These are phyloP conservation scores for Paraconiothyrium brasiliense DNA, from an alignment of 2,329 filamentous ascomycete species.

Conservation along the genomic window DNA sequence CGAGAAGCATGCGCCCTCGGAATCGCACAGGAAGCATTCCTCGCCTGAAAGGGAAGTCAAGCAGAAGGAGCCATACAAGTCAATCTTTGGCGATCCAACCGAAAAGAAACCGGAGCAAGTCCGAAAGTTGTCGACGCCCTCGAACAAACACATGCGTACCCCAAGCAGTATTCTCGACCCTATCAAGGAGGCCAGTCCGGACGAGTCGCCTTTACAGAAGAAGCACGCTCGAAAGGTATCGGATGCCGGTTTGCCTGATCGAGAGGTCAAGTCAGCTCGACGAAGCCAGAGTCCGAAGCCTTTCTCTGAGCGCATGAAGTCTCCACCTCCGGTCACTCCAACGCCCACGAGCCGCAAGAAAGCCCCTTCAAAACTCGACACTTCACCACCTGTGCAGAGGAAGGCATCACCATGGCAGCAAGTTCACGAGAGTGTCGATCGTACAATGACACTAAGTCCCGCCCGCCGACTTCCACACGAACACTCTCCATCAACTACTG, in stretches of 20 bases:
- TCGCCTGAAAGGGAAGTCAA: constrained; percentile 26
- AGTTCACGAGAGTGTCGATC: constrained; percentile 57
- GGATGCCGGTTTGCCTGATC: constrained; percentile 55
- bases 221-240: constrained; percentile 51
- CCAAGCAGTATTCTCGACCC: constrained; percentile 56
- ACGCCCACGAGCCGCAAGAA: constrained; percentile 38
- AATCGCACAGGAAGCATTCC: constrained; percentile 13
- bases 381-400: constrained; percentile 30
- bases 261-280: constrained; percentile 53
- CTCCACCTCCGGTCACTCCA: constrained; percentile 43
- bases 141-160: constrained; percentile 36
- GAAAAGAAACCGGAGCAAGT: constrained; percentile 34
- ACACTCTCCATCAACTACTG: constrained; percentile 46
- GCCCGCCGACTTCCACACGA: constrained; percentile 45
- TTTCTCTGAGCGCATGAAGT: constrained; percentile 48
- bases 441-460: constrained; percentile 49
- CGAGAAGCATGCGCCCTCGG: constrained; percentile 15
- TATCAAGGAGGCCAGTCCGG: constrained; percentile 62
- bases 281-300: constrained; percentile 39
- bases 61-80: constrained; percentile 37
- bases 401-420: constrained; percentile 52
- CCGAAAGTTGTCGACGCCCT: constrained; percentile 33
- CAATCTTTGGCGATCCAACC: constrained; percentile 46
- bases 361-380: constrained; percentile 40
- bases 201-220: constrained; percentile 52